Percentiles rank a stretch among this genome's conserved stretches.
phyloP scores from a whole-genome alignment of 2,329 filamentous ascomycete genomes.

The Podosphaera fusca region DNA sequence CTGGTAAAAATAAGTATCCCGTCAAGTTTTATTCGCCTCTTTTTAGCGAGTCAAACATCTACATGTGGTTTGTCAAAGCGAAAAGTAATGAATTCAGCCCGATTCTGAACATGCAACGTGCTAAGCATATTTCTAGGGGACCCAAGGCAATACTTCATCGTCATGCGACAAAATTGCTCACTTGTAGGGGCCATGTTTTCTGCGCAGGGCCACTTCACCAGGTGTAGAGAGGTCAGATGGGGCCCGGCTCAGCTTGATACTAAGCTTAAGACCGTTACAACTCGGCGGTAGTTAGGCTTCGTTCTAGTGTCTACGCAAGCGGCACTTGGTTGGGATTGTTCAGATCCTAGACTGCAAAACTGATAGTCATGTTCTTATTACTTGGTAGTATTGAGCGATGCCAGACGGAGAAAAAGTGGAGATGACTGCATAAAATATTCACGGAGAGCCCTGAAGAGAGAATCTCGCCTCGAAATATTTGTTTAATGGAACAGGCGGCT shows the following conservation, averaged over 20 bases:
- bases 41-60: neutral
- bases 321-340: too few relatives aligned
- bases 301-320: too few relatives aligned
- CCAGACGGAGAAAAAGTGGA: too few relatives aligned
- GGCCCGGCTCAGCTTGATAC: neutral
- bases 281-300: too few relatives aligned
- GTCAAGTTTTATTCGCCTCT: neutral
- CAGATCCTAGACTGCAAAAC: too few relatives aligned
- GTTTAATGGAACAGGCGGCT: too few relatives aligned
- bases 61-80: neutral
- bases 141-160: neutral
- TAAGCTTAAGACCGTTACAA: too few relatives aligned
- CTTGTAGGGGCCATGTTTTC: neutral
- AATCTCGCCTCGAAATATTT: too few relatives aligned
- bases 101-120: neutral
- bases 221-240: neutral
- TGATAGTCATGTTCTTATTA: too few relatives aligned
- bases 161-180: neutral
- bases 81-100: neutral
- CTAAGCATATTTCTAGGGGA: neutral
- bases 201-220: neutral
- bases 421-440: too few relatives aligned
- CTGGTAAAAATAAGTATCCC: neutral
- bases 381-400: too few relatives aligned
- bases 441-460: too few relatives aligned